These are phyloP conservation scores for Oxyria digyna DNA, from an alignment of 148 eudicot species.

Conservation along the genomic window DNA sequence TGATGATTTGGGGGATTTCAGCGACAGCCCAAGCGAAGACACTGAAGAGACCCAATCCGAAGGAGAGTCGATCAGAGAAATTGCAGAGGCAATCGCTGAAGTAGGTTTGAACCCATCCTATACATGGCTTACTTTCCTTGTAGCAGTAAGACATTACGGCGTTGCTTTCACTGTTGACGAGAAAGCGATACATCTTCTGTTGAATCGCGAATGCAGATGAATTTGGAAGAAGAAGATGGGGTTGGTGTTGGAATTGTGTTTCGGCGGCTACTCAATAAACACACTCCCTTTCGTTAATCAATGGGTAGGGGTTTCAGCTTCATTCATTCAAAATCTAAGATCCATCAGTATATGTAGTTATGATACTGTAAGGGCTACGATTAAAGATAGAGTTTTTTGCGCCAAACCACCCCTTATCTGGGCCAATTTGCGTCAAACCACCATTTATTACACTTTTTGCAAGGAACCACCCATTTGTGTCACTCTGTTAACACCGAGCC, in stretches of 20 bases:
- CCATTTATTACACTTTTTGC: too few relatives aligned
- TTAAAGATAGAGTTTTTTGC: too few relatives aligned
- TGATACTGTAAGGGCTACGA: too few relatives aligned
- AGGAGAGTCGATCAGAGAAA: slow-evolving; percentile 29
- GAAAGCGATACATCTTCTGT: neutral
- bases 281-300: neutral
- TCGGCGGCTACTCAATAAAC: too few relatives aligned
- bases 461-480: too few relatives aligned
- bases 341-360: too few relatives aligned
- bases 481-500: too few relatives aligned
- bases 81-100: slow-evolving; percentile 43
- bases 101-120: slow-evolving; percentile 34
- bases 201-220: neutral
- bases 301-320: too few relatives aligned
- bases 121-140: slow-evolving; percentile 16
- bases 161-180: neutral
- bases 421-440: too few relatives aligned
- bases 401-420: too few relatives aligned
- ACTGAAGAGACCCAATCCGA: slow-evolving; percentile 48
- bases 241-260: neutral
- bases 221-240: neutral
- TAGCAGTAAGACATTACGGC: neutral
- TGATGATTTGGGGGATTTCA: slow-evolving; percentile 73
- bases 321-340: too few relatives aligned
- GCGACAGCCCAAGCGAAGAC: slow-evolving; percentile 61